A percentile compares a stretch with the other conserved stretches of the same genome.
Evolutionary conservation across 257 asterid genomes (phyloP).

Genomic region (Galeopsis tetrahit): DNA sequence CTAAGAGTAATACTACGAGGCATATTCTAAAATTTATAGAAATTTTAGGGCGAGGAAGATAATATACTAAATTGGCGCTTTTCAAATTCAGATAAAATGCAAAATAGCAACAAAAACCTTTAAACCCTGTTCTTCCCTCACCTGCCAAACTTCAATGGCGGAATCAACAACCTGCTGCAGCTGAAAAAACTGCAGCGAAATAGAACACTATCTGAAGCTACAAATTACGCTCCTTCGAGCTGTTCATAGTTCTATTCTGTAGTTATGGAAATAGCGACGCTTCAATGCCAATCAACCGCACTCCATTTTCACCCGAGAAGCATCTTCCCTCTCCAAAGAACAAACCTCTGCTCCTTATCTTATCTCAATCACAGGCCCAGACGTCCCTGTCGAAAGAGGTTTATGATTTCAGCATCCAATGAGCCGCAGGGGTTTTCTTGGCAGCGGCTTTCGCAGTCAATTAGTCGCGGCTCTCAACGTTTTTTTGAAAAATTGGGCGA

Average conservation of each 20-base stretch:
- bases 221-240: background rate
- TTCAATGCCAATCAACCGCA: conserved; percentile 43
- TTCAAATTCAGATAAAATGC: conserved; percentile 27
- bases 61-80: conserved; percentile 5
- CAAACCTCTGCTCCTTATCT: conserved; percentile 32
- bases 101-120: conserved; percentile 29
- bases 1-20: no score
- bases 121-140: conserved; percentile 26
- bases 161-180: conserved; percentile 21
- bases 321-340: conserved; percentile 34
- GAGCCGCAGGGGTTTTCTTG: conserved; percentile 72
- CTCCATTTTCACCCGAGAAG: conserved; percentile 34
- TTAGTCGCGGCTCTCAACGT: conserved; percentile 64
- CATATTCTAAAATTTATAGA: background rate
- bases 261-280: conserved; percentile 42
- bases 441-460: conserved; percentile 63
- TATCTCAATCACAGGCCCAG: conserved; percentile 37
- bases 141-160: conserved; percentile 17
- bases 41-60: background rate
- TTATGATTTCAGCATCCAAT: conserved; percentile 55
- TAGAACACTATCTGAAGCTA: background rate
- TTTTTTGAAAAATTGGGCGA: conserved; percentile 70
- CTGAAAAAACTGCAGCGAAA: conserved; percentile 17
- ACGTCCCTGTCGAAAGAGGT: conserved; percentile 56
- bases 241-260: conserved; percentile 3